phyloP scores from a whole-genome alignment of 768 basidiomycete genomes.

The Russula brevipes region DNA sequence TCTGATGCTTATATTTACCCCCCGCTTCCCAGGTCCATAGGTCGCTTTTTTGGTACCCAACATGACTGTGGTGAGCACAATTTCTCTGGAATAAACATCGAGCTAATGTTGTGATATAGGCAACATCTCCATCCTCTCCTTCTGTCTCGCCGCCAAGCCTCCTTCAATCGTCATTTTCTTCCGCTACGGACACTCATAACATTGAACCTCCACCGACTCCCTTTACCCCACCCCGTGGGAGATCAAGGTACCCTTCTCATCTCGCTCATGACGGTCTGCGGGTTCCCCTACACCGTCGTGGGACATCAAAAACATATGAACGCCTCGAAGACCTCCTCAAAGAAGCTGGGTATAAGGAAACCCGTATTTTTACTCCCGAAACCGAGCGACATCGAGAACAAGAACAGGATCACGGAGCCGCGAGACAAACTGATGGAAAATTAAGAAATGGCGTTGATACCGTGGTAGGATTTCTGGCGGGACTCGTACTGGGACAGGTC shows the following conservation, averaged over 20 bases:
- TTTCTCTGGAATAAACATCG: not conserved
- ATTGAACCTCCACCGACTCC: conserved; percentile 1
- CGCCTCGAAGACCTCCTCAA: conserved; percentile 78
- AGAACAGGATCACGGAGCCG: conserved; percentile 21
- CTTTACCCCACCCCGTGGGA: conserved; percentile 21
- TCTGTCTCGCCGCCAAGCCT: conserved; percentile 18
- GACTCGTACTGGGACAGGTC: conserved; percentile 45
- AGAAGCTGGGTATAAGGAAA: conserved; percentile 91
- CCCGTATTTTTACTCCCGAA: conserved; percentile 84
- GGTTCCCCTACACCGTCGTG: conserved; percentile 71
- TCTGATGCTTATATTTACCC: conserved; percentile 5
- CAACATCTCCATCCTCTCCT: conserved; percentile 6
- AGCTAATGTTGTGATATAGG: not conserved
- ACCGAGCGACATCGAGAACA: conserved; percentile 43
- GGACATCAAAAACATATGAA: conserved; percentile 77
- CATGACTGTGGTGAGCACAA: not conserved
- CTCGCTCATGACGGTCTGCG: conserved; percentile 42
- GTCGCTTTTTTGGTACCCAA: conserved; percentile 4
- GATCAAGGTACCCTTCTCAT: conserved; percentile 49
- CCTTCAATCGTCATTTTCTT: conserved; percentile 19
- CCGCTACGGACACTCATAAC: conserved; percentile 1
- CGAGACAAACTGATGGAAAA: conserved; percentile 29
- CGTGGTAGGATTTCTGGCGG: conserved; percentile 62
- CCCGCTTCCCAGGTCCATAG: not conserved
- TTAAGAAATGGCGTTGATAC: conserved; percentile 44